These are phyloP conservation scores for Mimosa pudica DNA, from an alignment of 306 rosid species.

Conservation along the genomic window DNA sequence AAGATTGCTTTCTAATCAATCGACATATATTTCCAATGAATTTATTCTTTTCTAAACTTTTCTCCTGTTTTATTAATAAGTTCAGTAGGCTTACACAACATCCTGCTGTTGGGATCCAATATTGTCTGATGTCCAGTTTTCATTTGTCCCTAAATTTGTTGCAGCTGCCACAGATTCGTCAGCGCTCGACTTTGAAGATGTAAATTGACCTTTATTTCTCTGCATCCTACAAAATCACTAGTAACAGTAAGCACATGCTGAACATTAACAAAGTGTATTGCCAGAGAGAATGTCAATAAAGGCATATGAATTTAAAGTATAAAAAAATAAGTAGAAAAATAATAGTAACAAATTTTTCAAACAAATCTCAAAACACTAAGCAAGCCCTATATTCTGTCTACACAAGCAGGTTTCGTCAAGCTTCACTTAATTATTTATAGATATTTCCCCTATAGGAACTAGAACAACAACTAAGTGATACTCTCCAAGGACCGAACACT, in stretches of 20 bases:
- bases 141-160: slow-evolving; percentile 58
- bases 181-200: slow-evolving; percentile 62
- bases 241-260: slow-evolving; percentile 21
- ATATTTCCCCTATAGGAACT: no score
- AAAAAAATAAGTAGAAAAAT: slow-evolving; percentile 8
- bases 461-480: no score
- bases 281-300: slow-evolving; percentile 8
- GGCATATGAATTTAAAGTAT: slow-evolving; percentile 17
- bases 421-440: no score
- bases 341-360: neutral
- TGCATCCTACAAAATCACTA: slow-evolving; percentile 59
- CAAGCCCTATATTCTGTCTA: no score
- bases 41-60: slow-evolving; percentile 2
- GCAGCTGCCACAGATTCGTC: slow-evolving; percentile 64
- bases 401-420: no score
- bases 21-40: neutral
- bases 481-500: no score
- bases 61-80: slow-evolving; percentile 19
- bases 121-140: slow-evolving; percentile 50
- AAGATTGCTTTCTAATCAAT: slow-evolving; percentile 10
- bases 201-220: slow-evolving; percentile 80
- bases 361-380: neutral
- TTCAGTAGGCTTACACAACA: slow-evolving; percentile 58
- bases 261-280: slow-evolving; percentile 29
- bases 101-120: slow-evolving; percentile 69